Conservation (phyloP, 257 asterid genomes). For the Leptodermis oblonga region DNA sequence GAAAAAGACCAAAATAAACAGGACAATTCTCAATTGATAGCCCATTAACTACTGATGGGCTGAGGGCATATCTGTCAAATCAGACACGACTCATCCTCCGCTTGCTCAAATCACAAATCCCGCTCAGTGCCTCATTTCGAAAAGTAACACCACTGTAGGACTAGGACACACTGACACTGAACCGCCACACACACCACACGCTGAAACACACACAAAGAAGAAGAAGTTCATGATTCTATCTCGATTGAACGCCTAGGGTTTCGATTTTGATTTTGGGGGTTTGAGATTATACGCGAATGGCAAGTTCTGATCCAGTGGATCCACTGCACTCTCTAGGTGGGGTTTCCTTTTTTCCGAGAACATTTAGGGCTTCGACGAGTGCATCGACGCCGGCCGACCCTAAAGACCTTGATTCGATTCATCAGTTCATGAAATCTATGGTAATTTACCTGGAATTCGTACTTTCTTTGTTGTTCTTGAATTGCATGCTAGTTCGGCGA, state of each 20-base stretch:
- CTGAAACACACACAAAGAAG: neutral
- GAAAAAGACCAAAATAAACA: no score
- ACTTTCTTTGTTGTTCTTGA: neutral
- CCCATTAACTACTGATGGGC: no score
- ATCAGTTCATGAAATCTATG: constrained; percentile 54
- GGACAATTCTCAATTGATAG: no score
- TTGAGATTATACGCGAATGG: constrained; percentile 25
- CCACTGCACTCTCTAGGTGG: constrained; percentile 49
- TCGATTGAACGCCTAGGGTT: neutral
- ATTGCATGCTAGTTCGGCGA: neutral
- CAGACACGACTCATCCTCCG: neutral
- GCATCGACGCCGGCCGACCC: constrained; percentile 25
- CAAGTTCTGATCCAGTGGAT: constrained; percentile 36
- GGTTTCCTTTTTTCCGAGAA: constrained; percentile 46
- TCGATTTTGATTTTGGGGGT: constrained; percentile 2
- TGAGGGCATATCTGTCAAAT: neutral
- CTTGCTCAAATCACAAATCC: neutral
- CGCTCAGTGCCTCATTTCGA: constrained; percentile 5
- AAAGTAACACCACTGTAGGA: neutral
- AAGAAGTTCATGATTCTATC: neutral
- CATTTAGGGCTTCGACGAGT: constrained; percentile 43
- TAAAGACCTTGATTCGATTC: constrained; percentile 50
- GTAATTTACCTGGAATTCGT: constrained; percentile 22
- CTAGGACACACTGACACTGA: neutral
- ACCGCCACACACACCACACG: constrained; percentile 2